Evolutionary conservation across 164 flowering plant species (phyloP), one percentile per base, ranked within the genome.

Genomic region (Chimonanthus salicifolius): DNA sequence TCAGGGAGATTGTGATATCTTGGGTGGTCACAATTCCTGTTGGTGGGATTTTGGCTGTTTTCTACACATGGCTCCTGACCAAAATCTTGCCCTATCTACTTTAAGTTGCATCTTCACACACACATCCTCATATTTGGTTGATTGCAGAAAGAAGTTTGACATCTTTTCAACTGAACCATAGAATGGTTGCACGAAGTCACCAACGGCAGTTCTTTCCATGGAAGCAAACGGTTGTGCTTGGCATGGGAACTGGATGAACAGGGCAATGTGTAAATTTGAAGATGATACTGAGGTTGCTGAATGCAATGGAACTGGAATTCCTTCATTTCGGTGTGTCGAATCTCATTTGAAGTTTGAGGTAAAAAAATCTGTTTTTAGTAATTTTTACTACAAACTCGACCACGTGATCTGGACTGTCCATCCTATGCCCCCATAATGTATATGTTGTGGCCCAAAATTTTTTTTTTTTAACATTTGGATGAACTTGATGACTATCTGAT

Each of bases 1-100:
- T 96, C 72, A 88, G 73, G 78, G 97, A 91, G 85, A 96, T 96
- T 73, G 97, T 89, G 74, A 77, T 82, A 50, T 96, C 98, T 8
- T 96, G 99, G 99, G 88, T 78, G 4, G 90, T 96, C 76, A 93
- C 96, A 3, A 87, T 92, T 76, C 98, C 99, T 0, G 90, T 87
- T 78, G 99, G 99, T 67, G 97, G 92, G 5, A 3, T 71, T 7
- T 79, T 94, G 50, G 84, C 99, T 20, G 88, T 90, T 74, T 7
- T 93, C 73, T 96, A 93, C 82, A 93, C 98, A 67, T 84, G 87
- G 84, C 78, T 96, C 78, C 80, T 92, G 49, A 90, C 92, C 72
- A 92, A 85, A 88, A 71, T 93, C 48, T 81, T 93, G 76, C 75
- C 92, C 10, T 79, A 7, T 74, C 65, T 88, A 58, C 82, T 85